Evolutionary conservation across 2,329 filamentous ascomycete species (phyloP), one percentile per base, ranked within the genome.

Genomic region (Emergomyces pasteurianus): DNA sequence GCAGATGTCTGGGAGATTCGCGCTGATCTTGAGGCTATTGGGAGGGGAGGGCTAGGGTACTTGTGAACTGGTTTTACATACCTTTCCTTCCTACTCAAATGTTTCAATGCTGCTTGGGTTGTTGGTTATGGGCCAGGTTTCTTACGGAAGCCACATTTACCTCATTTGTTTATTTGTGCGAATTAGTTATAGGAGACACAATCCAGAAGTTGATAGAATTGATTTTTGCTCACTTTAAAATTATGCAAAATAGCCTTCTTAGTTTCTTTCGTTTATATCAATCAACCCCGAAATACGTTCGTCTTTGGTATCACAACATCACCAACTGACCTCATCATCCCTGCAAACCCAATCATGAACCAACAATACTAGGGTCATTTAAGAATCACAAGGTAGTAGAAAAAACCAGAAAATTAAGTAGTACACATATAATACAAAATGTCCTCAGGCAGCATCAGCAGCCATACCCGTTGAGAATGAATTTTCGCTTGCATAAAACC

Each of bases 11-110:
- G 83, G 75, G 85, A 86, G 69, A 79, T 92, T 65, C 80, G 86
- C 68, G 83, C 80, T 1, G 89, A 94, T 77, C 71, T 92, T 68
- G 85, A 87, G 66, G 79, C 79, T 1, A 73, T 89, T 36, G 80
- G 81, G 21, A 88, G 86, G 66, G 81, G 80, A 61, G 88, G 87
- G 0, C 71, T 91, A 70, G 74, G 73, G 16, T 77, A 75, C 66
- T 62, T 77, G 50, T 77, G 62, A 69, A 58, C 23, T 40, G n/a
- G 26, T 53, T 21, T 53, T 31, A 31, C 14, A 26, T 10, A 23
- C 10, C 23, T 14, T 40, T 31, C 42, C 23, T 12, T 59, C 10
- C 43, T 31, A 31, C 31, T 26, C 21, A n/a, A 23, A 53, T 38
- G 10, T 23, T 40, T 36, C 16, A n/a, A 40, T 54, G 7, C 3